Base-by-base conservation (phyloP, 176 grass and related monocot genomes). In the Bolboschoenus planiculmis region DNA sequence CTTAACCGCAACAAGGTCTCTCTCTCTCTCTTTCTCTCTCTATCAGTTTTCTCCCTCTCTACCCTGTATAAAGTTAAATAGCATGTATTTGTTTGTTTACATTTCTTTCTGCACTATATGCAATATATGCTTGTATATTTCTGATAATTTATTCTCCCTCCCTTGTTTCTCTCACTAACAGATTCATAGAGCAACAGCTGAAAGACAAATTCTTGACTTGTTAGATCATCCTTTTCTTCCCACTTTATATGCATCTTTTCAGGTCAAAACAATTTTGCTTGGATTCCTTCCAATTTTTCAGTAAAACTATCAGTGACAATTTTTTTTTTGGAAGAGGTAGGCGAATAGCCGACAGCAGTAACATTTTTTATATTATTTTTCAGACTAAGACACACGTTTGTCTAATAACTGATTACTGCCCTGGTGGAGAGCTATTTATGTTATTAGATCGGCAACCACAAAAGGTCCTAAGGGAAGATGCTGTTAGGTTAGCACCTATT, bases 211-310 rank as follows among this genome's bases (percentile, higher is more conserved):
- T 74, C 90, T 97, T 81, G 88, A 97, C 90, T 88, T 92, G 65
- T 33, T 97, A 86, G 95, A 97, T 61, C 95, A 97, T 42, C 95
- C 95, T 62, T 97, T 97, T 85, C 92, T 97, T 81, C 95, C 95
- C 1, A 94, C 95, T 80, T 85, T 97, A 81, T 97, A 97, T 83
- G 90, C 92, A 83, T 94, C 95, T 84, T 97, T 97, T 88, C 88
- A 97, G 92, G 95, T 97, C 80, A 36, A 26, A 70, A 83, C 24
- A 50, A 80, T 80, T 61, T 80, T 47, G 33, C 13, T 20, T 30
- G 30, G 11, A 3, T 5, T 27, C 78, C 14, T 31, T n/a, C n/a
- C n/a, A 26, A 67, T 14, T 63, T 10, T 86, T 50, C 15, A 48
- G 42, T 53, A 20, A 56, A 26, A 72, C 33, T 89, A 40, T 7